Base-by-base conservation (phyloP, 2,329 filamentous ascomycete species). In the Tolypocladium inflatum region DNA sequence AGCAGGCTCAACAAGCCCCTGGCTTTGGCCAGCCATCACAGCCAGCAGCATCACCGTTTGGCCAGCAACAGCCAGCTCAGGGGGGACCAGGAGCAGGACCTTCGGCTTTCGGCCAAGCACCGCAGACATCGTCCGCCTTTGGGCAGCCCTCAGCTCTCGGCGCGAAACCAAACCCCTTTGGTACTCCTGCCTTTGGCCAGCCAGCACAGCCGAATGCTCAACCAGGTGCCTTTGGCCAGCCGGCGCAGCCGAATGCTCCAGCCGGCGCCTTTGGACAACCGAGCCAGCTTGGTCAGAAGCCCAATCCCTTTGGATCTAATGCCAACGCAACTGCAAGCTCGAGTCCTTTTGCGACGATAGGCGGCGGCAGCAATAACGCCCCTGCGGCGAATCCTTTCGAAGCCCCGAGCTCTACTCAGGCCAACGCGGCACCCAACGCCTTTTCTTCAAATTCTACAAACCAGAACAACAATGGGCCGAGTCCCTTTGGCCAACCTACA, bases 131-230 rank as follows among this genome's bases (percentile, higher is more conserved):
- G 37, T 65, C 71, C 17, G 63, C 70, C 0, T 77, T 78, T 59
- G 75, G 76, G 1, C 76, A 79, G 57, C 71, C 77, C 37, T 69
- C 74, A 42, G 58, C 66, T 2, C 58, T 72, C 35, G 71, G 68
- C 13, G 62, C 65, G 26, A 68, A 68, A 19, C 65, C 68, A 15
- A 74, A 66, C 61, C 67, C 73, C 1, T 74, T 76, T 61, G 70
- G 68, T 42, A 45, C 64, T 42, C 65, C 69, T 2, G 67, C 70
- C 0, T 73, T 70, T 57, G 72, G 67, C 2, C 74, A 74, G 58
- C 64, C 74, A 23, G 63, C 69, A 55, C 70, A 74, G 54, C 63
- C 68, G 21, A 66, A 50, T 57, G 64, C 59, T 9, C 62, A 64
- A 58, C 61, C 61, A 17, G 67, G 55, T 52, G 67, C 70, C 0